These are phyloP conservation scores for Apiospora malaysiana DNA, from an alignment of 2,329 filamentous ascomycete species.

Conservation along the genomic window DNA sequence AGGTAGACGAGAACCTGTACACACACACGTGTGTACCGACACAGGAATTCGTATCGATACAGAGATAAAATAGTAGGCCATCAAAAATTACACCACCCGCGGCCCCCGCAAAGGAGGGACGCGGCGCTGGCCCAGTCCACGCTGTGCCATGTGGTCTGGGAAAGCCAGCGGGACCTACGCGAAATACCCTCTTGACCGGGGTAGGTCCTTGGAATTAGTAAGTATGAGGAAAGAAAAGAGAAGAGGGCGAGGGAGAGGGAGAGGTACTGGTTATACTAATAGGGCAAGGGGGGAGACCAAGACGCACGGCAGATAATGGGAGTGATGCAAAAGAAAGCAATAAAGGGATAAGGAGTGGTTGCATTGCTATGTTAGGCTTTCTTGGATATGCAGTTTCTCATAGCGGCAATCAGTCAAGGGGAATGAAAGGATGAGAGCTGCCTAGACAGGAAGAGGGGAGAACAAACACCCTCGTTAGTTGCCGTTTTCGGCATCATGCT, in stretches of 20 bases:
- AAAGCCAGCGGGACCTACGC: conserved; percentile 9
- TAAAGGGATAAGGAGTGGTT: neutral
- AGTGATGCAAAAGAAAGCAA: neutral
- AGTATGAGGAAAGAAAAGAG: neutral
- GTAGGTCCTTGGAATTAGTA: conserved; percentile 16
- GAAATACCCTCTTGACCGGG: conserved; percentile 6
- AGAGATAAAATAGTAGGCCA: neutral
- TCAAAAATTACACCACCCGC: conserved; percentile 15
- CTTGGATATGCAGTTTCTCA: neutral
- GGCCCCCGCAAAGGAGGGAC: neutral
- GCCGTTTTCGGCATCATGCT: too few species aligned
- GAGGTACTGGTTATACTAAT: neutral
- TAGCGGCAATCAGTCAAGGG: neutral
- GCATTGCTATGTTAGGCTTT: neutral
- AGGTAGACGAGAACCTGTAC: neutral
- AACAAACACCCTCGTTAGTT: too few species aligned
- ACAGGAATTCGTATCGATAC: neutral
- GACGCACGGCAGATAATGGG: too few species aligned
- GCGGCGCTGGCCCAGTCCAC: neutral
- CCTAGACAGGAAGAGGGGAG: neutral
- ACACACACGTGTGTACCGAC: neutral
- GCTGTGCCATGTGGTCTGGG: conserved; percentile 1
- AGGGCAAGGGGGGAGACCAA: neutral
- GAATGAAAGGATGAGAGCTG: neutral
- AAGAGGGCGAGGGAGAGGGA: neutral